Base-by-base conservation (phyloP, 805 yeast species). In the Lachancea waltii region DNA sequence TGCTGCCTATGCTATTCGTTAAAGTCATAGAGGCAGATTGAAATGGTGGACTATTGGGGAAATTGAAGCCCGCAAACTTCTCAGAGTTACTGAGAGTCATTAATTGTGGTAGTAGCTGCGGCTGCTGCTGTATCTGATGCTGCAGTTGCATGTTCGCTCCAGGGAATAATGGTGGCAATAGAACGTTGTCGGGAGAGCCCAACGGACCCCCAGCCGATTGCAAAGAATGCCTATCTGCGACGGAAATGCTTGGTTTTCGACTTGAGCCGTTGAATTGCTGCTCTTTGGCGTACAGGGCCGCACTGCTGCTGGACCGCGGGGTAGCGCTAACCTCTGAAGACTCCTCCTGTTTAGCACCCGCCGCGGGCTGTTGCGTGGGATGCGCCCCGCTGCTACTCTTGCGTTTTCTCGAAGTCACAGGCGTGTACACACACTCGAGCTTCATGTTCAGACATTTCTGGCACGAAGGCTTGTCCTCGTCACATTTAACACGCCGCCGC, bases 401-500 rank as follows among this genome's bases (percentile, higher is more conserved):
- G 43, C 43, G 48, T 33, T 42, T 52, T 37, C 54, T 48, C 11
- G 54, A 54, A 36, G 40, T 52, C 29, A 51, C 50, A 2, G 56
- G 50, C 1, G 67, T 49, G 41, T 83, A 87, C 2, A 81, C 72
- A 62, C 97, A 89, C 19, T 74, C 80, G 24, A 89, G 67, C 16
- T 83, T 81, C 77, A 89, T 75, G 44, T 86, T 79, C 34, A 68
- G 62, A 62, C 97, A 89, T 62, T 86, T 86, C 16, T 66, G 65
- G 59, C 97, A 89, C 6, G 67, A 56, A 1, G 97, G 97, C 43
- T 78, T 81, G 1, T 67, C 65, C 59, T 90, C 97, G 57, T 89
- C 97, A 67, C 97, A 89, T 57, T 89, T 89, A 28, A 90, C 96
- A 36, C 97, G 68, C 50, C 97, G 73, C 46, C 76, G 73, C 55